Percentiles rank a stretch among this genome's conserved stretches.
phyloP scores from a whole-genome alignment of 805 yeast genomes.

The Millerozyma miso region DNA sequence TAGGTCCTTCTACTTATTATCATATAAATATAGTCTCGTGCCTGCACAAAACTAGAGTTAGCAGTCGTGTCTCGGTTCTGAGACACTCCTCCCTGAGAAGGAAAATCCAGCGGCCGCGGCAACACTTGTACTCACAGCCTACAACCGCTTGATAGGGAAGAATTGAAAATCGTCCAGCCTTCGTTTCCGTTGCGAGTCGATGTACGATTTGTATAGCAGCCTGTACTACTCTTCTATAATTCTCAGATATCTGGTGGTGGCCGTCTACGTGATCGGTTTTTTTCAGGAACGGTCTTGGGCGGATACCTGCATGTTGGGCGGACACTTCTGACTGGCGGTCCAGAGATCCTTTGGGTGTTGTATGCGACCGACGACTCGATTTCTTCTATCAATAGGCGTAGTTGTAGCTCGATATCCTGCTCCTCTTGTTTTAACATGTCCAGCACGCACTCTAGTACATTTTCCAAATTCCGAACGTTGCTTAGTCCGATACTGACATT shows the following conservation, averaged over 20 bases:
- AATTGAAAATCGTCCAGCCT: neutral
- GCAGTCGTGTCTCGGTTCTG: neutral
- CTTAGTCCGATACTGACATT: neutral
- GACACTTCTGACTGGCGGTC: too few relatives aligned
- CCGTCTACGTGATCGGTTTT: too few relatives aligned
- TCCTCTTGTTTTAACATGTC: conserved; percentile 24
- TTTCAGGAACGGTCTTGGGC: too few relatives aligned
- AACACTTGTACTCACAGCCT: neutral
- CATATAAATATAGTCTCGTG: neutral
- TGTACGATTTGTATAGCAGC: too few relatives aligned
- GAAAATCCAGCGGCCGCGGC: neutral
- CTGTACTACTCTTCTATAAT: too few relatives aligned
- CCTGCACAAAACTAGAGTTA: neutral
- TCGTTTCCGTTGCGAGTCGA: too few relatives aligned
- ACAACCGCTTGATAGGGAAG: neutral
- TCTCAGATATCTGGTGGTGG: too few relatives aligned
- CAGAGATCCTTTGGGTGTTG: conserved; percentile 18
- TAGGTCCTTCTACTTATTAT: neutral
- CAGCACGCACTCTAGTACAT: conserved; percentile 22
- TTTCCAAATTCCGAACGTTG: conserved; percentile 10
- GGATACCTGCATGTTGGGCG: too few relatives aligned
- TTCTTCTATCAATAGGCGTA: conserved; percentile 12
- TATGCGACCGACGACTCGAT: conserved; percentile 16
- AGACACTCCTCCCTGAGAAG: neutral
- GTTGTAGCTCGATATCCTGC: conserved; percentile 12